Percentiles rank a stretch among this genome's conserved stretches.
Conservation (phyloP, 768 basidiomycete species). For the Sarcodon aspratus region DNA sequence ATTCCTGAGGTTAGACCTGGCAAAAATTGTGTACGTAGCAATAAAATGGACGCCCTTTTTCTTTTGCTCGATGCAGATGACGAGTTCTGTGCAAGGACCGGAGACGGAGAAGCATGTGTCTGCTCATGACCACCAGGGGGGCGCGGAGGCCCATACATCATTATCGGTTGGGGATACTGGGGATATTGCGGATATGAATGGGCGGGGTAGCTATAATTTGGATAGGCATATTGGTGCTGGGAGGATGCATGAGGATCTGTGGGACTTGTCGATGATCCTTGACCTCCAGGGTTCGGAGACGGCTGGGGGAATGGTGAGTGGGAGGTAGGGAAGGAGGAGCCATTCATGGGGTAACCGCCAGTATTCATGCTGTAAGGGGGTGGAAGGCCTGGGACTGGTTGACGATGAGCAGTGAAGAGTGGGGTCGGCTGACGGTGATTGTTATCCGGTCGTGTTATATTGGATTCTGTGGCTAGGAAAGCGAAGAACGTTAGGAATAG, state of each 20-base stretch:
- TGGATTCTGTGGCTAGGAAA: background rate
- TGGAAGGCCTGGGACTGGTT: constrained; percentile 39
- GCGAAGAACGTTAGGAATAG: background rate
- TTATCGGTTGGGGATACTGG: constrained; percentile 38
- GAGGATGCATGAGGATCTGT: constrained; percentile 47
- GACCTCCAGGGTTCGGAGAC: constrained; percentile 16
- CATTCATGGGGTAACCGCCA: constrained; percentile 45
- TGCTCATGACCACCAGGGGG: constrained; percentile 23
- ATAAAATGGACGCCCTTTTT: constrained; percentile 37
- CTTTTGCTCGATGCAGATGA: constrained; percentile 34
- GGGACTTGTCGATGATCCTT: constrained; percentile 27
- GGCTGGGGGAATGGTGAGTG: constrained; percentile 18
- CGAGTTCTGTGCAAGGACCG: constrained; percentile 15
- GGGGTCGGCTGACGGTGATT: constrained; percentile 22
- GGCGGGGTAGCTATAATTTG: constrained; percentile 17
- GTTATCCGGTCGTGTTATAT: too few relatives aligned
- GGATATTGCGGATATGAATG: constrained; percentile 45
- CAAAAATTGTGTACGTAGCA: constrained; percentile 21
- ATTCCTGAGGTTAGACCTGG: constrained; percentile 44
- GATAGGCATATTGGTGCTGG: constrained; percentile 34
- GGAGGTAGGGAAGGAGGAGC: constrained; percentile 23
- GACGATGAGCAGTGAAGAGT: constrained; percentile 26
- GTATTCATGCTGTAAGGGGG: constrained; percentile 53
- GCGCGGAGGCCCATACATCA: constrained; percentile 48
- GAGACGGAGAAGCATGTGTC: constrained; percentile 20